Evolutionary conservation across 192 early-diverging fungal species (phyloP).

Genomic region (Endogone sp.): DNA sequence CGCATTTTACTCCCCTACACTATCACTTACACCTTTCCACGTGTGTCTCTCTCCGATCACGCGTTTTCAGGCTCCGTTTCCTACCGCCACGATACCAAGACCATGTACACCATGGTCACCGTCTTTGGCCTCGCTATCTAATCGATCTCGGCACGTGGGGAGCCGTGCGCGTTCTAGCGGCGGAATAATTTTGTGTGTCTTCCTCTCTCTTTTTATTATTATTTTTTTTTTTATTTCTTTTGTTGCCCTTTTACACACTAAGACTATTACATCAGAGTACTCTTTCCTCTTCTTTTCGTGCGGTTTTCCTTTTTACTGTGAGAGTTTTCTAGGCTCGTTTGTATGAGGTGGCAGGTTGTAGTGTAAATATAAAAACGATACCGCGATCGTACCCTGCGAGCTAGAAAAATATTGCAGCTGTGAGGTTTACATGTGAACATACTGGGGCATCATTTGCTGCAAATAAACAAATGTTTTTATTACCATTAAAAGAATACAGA

Average conservation of each 20-base stretch:
- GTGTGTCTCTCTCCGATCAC: not conserved
- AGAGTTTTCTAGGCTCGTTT: not conserved
- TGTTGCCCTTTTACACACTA: not conserved
- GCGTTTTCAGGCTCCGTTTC: constrained; percentile 54
- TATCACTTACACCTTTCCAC: not conserved
- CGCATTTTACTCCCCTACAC: too few relatives aligned
- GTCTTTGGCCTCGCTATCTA: constrained; percentile 61
- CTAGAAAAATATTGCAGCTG: too few relatives aligned
- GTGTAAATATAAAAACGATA: not conserved
- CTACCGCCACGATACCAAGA: constrained; percentile 75
- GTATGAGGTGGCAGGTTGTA: not conserved
- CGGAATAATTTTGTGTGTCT: too few relatives aligned
- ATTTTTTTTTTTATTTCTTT: not conserved
- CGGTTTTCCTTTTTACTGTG: not conserved
- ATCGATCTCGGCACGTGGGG: not conserved
- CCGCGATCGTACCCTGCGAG: not conserved
- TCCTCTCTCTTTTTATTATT: not conserved
- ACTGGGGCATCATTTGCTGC: too few relatives aligned
- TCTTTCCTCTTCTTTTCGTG: too few relatives aligned
- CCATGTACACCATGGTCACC: constrained; percentile 76
- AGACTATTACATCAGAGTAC: too few relatives aligned
- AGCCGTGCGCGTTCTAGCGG: too few relatives aligned
- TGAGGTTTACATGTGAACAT: too few relatives aligned
- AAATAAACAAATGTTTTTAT: too few relatives aligned
- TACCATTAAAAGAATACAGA: too few relatives aligned